phyloP scores from a whole-genome alignment of 306 rosid species.

The Lupinus albus region DNA sequence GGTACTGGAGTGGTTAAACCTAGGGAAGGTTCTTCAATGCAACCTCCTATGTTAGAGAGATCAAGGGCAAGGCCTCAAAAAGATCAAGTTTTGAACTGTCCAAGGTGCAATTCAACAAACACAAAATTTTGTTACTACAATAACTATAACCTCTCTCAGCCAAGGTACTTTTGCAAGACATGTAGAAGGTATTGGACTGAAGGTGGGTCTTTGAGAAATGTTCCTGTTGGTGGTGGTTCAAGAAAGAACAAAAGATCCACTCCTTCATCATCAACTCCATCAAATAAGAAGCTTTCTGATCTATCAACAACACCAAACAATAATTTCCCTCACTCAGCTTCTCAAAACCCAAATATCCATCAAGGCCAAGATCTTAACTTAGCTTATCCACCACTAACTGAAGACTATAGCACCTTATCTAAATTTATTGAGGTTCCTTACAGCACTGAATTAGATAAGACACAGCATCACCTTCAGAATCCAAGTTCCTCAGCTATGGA shows the following conservation, averaged over 20 bases:
- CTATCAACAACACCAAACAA: slow-evolving; percentile 15
- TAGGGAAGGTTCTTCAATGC: slow-evolving; percentile 66
- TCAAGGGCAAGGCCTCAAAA: slow-evolving; percentile 67
- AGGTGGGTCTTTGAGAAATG: slow-evolving; percentile 92
- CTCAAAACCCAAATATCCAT: slow-evolving; percentile 72
- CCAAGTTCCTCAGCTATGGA: slow-evolving; percentile 60
- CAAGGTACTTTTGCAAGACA: slow-evolving; percentile 92
- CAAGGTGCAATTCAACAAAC: slow-evolving; percentile 95
- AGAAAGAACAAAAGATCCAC: slow-evolving; percentile 86
- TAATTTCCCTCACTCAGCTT: slow-evolving; percentile 51
- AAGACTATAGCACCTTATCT: slow-evolving; percentile 48
- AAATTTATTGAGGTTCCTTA: slow-evolving; percentile 55
- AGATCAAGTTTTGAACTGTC: slow-evolving; percentile 89
- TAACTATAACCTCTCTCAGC: slow-evolving; percentile 89
- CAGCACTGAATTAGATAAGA: slow-evolving; percentile 40
- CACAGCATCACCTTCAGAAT: slow-evolving; percentile 18
- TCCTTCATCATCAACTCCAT: slow-evolving; percentile 36
- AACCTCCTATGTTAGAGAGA: slow-evolving; percentile 58
- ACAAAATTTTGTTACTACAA: slow-evolving; percentile 97
- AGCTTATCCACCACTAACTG: slow-evolving; percentile 64
- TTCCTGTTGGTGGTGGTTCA: slow-evolving; percentile 98
- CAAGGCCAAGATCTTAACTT: slow-evolving; percentile 91
- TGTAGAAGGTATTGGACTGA: slow-evolving; percentile 99
- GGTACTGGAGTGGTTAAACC: slow-evolving; percentile 24
- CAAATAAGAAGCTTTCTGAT: slow-evolving; percentile 53